Evolutionary conservation across 2,329 filamentous ascomycete species (phyloP).

Genomic region (Stemphylium vesicarium): DNA sequence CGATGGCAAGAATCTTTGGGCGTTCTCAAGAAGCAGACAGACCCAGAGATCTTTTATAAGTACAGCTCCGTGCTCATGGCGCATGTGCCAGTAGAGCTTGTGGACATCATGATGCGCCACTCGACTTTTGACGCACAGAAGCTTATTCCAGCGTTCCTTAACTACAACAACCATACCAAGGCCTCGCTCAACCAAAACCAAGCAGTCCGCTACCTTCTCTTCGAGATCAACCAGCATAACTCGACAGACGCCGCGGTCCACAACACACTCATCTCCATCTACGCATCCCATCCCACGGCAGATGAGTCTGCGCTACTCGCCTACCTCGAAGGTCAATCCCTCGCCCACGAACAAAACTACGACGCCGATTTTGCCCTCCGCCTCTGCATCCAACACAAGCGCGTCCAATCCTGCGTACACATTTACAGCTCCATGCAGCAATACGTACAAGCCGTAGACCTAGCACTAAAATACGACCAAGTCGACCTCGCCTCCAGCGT

Average conservation of each 20-base stretch:
- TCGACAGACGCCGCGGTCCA: slow-evolving; percentile 86
- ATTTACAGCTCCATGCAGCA: slow-evolving; percentile 98
- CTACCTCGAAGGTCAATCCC: slow-evolving; percentile 87
- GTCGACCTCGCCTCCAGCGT: slow-evolving; percentile 89
- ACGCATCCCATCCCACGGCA: slow-evolving; percentile 81
- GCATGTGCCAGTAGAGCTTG: slow-evolving; percentile 80
- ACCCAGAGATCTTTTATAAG: slow-evolving; percentile 91
- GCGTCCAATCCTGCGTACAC: slow-evolving; percentile 92
- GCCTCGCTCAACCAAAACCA: slow-evolving; percentile 77
- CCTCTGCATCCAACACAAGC: slow-evolving; percentile 91
- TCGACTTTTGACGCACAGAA: slow-evolving; percentile 82
- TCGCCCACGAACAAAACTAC: slow-evolving; percentile 76
- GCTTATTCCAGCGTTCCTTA: slow-evolving; percentile 90
- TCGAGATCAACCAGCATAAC: slow-evolving; percentile 85
- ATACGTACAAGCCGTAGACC: slow-evolving; percentile 89
- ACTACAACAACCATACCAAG: slow-evolving; percentile 82
- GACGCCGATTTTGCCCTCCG: slow-evolving; percentile 96
- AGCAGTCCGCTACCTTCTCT: slow-evolving; percentile 90
- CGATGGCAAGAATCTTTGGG: slow-evolving; percentile 85
- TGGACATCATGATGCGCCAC: slow-evolving; percentile 96
- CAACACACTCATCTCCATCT: slow-evolving; percentile 95
- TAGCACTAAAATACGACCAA: slow-evolving; percentile 87
- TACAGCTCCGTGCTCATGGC: slow-evolving; percentile 98
- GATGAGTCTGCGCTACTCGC: slow-evolving; percentile 85
- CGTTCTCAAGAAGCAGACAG: slow-evolving; percentile 91